These are phyloP conservation scores for Paraconiothyrium brasiliense DNA, from an alignment of 2,329 filamentous ascomycete species.

Conservation along the genomic window DNA sequence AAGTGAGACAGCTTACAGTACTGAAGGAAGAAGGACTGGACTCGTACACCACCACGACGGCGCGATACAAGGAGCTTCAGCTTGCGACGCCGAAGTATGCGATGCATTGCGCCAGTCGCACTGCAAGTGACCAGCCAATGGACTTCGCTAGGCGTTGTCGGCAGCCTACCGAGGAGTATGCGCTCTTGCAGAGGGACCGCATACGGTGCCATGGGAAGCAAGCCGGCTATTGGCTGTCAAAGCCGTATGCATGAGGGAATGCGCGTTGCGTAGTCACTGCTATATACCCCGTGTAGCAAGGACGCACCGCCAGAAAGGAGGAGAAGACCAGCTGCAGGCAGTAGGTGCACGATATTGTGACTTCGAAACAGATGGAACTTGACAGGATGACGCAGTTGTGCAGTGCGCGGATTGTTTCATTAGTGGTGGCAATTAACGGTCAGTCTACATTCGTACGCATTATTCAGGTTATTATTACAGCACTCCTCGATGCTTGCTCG, in stretches of 20 bases:
- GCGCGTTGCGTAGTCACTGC: not conserved
- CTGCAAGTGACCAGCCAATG: not conserved
- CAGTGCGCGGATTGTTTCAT: not conserved
- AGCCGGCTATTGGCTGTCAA: slow-evolving; percentile 1
- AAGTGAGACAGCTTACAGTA: slow-evolving; percentile 28
- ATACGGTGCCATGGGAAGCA: slow-evolving; percentile 2
- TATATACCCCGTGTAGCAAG: not conserved
- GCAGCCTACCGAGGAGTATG: not conserved
- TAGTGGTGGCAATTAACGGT: not conserved
- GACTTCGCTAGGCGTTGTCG: not conserved
- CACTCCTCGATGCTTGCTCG: not conserved
- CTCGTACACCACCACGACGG: not conserved
- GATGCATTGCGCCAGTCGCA: not conserved
- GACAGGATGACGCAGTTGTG: not conserved
- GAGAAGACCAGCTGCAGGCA: not conserved
- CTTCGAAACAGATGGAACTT: not conserved
- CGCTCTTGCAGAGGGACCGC: not conserved
- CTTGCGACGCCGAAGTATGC: not conserved
- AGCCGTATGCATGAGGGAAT: not conserved
- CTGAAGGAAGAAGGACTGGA: not conserved
- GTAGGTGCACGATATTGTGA: not conserved
- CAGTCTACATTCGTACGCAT: not conserved
- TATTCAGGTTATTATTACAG: not conserved
- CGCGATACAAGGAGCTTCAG: not conserved
- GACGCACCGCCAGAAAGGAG: not conserved